Evolutionary conservation across 140 eudicot species (phyloP).

Genomic region (Cichorium intybus): DNA sequence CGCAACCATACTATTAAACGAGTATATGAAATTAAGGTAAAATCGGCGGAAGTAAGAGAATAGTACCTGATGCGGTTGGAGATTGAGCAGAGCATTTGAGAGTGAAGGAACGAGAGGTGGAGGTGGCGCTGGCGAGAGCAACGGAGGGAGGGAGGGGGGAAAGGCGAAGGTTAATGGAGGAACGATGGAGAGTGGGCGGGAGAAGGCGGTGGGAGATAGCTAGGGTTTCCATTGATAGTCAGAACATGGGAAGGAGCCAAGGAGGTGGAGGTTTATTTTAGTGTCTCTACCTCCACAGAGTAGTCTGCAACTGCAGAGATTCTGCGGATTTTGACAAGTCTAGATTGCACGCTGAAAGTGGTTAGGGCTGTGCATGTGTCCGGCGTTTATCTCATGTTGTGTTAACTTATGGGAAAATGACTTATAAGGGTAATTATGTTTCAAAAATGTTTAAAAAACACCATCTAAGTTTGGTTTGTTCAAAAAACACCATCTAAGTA

Average conservation of each 20-base stretch:
- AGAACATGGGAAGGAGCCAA: constrained; percentile 1
- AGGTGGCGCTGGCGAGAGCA: constrained; percentile 20
- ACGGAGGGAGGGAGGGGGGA: constrained; percentile 13
- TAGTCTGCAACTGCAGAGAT: not conserved
- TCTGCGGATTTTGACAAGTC: not conserved
- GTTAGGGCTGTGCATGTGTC: not conserved
- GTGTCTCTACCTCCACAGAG: not conserved
- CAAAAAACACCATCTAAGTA: too few species aligned
- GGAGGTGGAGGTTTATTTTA: not conserved
- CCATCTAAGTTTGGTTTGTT: too few species aligned
- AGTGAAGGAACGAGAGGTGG: constrained; percentile 23
- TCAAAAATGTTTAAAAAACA: too few species aligned
- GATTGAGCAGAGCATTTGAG: constrained; percentile 57
- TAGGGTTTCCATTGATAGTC: constrained; percentile 67
- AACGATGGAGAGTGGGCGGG: constrained; percentile 29
- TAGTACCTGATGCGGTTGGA: constrained; percentile 35
- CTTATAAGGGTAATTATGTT: too few species aligned
- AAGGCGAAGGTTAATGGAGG: constrained; percentile 24
- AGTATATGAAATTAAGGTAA: not conserved
- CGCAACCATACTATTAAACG: not conserved
- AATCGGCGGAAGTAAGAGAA: not conserved
- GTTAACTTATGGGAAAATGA: too few species aligned
- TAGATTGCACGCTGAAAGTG: too few species aligned
- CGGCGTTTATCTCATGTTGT: too few species aligned
- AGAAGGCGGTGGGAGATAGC: constrained; percentile 43